phyloP scores from a whole-genome alignment of 2,329 filamentous ascomycete species.

The Blastomyces silverae region DNA sequence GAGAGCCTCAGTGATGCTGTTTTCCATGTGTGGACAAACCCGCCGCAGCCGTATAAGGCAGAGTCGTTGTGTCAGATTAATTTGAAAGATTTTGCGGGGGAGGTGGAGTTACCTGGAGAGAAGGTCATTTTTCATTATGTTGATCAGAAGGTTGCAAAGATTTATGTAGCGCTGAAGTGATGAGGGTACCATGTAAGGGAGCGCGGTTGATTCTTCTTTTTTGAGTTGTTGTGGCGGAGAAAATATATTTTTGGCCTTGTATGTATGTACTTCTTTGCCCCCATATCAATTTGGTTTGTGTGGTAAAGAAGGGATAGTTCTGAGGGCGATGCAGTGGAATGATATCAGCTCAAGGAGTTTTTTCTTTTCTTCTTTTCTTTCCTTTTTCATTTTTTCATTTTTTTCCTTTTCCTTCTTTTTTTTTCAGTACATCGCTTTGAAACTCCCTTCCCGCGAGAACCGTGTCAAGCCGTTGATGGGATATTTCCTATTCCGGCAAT shows the following conservation, averaged over 20 bases:
- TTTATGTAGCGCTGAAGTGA: conserved; percentile 6
- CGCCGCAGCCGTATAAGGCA: conserved; percentile 20
- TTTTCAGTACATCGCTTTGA: too few species aligned
- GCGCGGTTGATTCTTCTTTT: too few species aligned
- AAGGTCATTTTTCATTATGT: background rate
- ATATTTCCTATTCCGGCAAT: too few species aligned
- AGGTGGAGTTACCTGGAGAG: conserved; percentile 14
- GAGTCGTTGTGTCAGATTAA: conserved; percentile 18
- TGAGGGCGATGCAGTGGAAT: too few species aligned
- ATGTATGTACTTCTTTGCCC: background rate
- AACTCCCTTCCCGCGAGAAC: too few species aligned
- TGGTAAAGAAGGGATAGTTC: too few species aligned
- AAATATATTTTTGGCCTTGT: background rate
- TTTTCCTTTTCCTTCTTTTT: too few species aligned
- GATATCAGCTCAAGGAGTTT: too few species aligned
- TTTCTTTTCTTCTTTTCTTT: too few species aligned
- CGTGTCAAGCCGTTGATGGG: too few species aligned
- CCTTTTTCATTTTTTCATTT: too few species aligned
- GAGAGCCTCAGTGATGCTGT: conserved; percentile 27
- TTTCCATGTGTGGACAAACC: conserved; percentile 21
- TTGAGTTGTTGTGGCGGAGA: background rate
- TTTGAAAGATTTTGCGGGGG: conserved; percentile 18
- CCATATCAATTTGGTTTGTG: background rate
- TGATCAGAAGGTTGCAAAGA: conserved; percentile 4
- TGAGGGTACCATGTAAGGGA: too few species aligned